These are phyloP conservation scores for Sporisorium iseilematis-ciliati DNA, from an alignment of 1,284 basidiomycete genomes.

Conservation along the genomic window DNA sequence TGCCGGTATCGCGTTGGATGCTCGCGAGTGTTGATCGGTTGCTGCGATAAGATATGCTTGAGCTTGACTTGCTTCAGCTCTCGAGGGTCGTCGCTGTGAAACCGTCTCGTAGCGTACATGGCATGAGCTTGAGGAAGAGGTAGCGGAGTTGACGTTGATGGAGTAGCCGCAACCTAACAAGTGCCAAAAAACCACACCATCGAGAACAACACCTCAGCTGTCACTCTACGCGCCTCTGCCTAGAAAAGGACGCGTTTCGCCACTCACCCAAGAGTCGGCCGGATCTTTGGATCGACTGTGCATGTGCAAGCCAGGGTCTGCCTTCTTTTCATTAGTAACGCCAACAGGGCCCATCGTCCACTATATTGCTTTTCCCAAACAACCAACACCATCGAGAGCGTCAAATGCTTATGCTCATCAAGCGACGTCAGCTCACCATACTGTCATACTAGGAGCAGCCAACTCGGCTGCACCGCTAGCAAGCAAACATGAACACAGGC, in stretches of 20 bases:
- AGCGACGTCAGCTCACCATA: background rate
- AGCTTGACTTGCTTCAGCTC: background rate
- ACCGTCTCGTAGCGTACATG: background rate
- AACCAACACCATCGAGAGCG: background rate
- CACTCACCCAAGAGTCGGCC: slow-evolving; percentile 1
- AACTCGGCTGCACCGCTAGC: background rate
- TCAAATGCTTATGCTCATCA: background rate
- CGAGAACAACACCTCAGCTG: background rate
- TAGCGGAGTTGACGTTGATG: background rate
- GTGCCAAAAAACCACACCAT: background rate
- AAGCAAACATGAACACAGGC: slow-evolving; percentile 34
- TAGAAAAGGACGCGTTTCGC: background rate
- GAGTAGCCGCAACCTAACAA: background rate
- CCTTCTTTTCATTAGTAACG: background rate
- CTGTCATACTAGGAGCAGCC: background rate
- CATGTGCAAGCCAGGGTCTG: slow-evolving; percentile 5
- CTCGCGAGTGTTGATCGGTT: background rate
- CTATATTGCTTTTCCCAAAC: too few species aligned
- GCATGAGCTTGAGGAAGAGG: background rate
- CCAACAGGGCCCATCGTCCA: background rate
- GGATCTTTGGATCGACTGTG: slow-evolving; percentile 5
- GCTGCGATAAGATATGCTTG: background rate
- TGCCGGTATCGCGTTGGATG: background rate
- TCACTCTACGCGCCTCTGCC: slow-evolving; percentile 1
- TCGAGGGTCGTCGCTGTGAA: background rate